Percentiles rank a stretch among this genome's conserved stretches.
Evolutionary conservation across 805 yeast species (phyloP).

Genomic region (Kodamaea neixiangensis): DNA sequence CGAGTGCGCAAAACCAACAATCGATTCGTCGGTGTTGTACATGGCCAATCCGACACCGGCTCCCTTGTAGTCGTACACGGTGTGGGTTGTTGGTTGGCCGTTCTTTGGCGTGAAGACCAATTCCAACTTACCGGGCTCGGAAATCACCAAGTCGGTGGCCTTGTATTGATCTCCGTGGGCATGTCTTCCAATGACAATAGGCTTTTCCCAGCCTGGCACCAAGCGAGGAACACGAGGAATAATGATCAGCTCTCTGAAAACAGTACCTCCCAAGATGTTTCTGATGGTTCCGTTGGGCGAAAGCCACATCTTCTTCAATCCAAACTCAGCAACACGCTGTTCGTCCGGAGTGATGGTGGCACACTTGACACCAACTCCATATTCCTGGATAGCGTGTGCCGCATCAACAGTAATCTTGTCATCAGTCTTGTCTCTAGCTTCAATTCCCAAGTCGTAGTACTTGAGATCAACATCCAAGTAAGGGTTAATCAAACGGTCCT

Average conservation of each 20-base stretch:
- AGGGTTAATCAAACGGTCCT: slow-evolving; percentile 81
- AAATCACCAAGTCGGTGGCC: slow-evolving; percentile 83
- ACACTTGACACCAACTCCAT: slow-evolving; percentile 94
- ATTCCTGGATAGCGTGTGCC: slow-evolving; percentile 83
- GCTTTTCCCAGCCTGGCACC: slow-evolving; percentile 91
- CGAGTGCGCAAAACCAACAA: slow-evolving; percentile 87
- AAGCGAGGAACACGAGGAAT: slow-evolving; percentile 86
- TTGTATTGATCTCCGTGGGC: slow-evolving; percentile 97
- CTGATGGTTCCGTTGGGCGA: slow-evolving; percentile 97
- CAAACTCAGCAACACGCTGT: slow-evolving; percentile 89
- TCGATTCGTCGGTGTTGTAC: slow-evolving; percentile 95
- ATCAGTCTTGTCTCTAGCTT: slow-evolving; percentile 81
- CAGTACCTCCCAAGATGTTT: slow-evolving; percentile 94
- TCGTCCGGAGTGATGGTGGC: slow-evolving; percentile 99
- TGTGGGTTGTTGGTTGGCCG: slow-evolving; percentile 56
- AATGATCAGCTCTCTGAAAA: slow-evolving; percentile 94
- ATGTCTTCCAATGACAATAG: slow-evolving; percentile 96
- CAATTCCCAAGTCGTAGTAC: slow-evolving; percentile 88
- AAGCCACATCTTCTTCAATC: slow-evolving; percentile 93
- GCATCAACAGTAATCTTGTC: slow-evolving; percentile 89
- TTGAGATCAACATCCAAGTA: slow-evolving; percentile 84
- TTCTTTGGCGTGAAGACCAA: slow-evolving; percentile 72
- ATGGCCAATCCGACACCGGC: slow-evolving; percentile 87
- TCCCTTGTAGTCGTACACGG: slow-evolving; percentile 67
- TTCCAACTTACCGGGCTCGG: slow-evolving; percentile 77